These are phyloP conservation scores for Zygosaccharomyces sapae DNA, from an alignment of 1,139 yeast genomes.

Conservation along the genomic window DNA sequence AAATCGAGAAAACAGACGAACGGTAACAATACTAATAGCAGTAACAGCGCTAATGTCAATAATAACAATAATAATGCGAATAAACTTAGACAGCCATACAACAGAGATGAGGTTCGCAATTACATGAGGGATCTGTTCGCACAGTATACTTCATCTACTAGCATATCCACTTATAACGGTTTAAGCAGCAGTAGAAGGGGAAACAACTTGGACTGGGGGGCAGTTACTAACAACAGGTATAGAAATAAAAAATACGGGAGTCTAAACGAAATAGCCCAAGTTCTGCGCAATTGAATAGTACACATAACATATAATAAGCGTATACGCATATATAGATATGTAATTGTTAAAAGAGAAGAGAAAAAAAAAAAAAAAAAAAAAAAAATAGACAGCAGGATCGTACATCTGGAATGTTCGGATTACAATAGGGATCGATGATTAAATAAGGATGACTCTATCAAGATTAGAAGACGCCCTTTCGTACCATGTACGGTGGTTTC, in stretches of 20 bases:
- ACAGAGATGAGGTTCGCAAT: constrained; percentile 28
- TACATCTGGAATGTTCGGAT: not conserved
- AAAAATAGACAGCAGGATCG: too few species aligned
- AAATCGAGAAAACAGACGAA: constrained; percentile 2
- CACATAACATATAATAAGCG: not conserved
- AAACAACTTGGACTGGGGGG: constrained; percentile 31
- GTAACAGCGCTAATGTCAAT: not conserved
- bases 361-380: not conserved
- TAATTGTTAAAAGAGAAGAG: not conserved
- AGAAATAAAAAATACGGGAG: constrained; percentile 32
- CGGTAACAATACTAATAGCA: not conserved
- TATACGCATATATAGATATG: not conserved
- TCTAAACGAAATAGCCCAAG: constrained; percentile 29
- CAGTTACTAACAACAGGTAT: constrained; percentile 27
- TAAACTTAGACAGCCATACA: constrained; percentile 24
- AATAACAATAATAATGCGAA: constrained; percentile 11
- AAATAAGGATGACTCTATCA: constrained; percentile 22
- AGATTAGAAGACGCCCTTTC: constrained; percentile 40
- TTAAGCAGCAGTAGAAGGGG: constrained; percentile 9
- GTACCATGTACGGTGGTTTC: constrained; percentile 36
- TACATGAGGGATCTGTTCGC: constrained; percentile 25
- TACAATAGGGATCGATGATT: not conserved
- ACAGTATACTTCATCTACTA: constrained; percentile 12
- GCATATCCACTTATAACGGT: constrained; percentile 9
- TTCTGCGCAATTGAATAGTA: constrained; percentile 12